Base-by-base conservation (phyloP, 2,329 filamentous ascomycete species). In the Bipolaris sorokiniana region DNA sequence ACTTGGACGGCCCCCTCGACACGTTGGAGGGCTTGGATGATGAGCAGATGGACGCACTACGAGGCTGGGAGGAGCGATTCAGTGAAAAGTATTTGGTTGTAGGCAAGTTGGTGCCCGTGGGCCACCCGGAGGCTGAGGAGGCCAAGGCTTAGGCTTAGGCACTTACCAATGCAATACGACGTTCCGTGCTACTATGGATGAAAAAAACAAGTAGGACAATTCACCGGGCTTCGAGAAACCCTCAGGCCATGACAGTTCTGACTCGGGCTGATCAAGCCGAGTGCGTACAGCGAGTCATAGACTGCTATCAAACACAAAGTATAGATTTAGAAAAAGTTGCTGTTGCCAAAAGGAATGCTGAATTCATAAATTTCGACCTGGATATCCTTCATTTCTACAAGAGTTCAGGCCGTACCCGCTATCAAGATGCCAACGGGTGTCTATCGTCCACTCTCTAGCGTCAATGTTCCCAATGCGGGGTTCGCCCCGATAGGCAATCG, bases 31-130 rank as follows among this genome's bases (percentile, higher is more conserved):
- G 88, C 55, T 77, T 98, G 59, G 87, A 86, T 5, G 76, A 75
- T 1, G 92, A 94, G 56, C 88, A 96, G 82, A 79, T 90, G 78
- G 93, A 96, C 76, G 90, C 92, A 48, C 80, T 97, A 76, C 83
- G 84, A 68, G 92, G 91, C 1, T 99, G 95, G 95, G 93, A 97
- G 81, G 92, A 96, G 80, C 84, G 92, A 64, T 99, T 99, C 76
- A 80, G 84, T 59, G 90, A 94, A 78, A 98, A 99, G 83, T 99
- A 99, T 77, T 81, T 97, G 22, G 87, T 98, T n/a, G 92, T 99
- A 13, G 95, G 95, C 18, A 90, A 87, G 78, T 78, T 99, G 70
- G 90, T 97, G 51, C 81, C 87, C 46, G 86, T 86, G 59, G 83
- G 84, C 11, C 79, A 80, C 63, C 80, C 86, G 6, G 81, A 83